These are phyloP conservation scores for Metschnikowia shivogae DNA, from an alignment of 805 yeast species.

Conservation along the genomic window DNA sequence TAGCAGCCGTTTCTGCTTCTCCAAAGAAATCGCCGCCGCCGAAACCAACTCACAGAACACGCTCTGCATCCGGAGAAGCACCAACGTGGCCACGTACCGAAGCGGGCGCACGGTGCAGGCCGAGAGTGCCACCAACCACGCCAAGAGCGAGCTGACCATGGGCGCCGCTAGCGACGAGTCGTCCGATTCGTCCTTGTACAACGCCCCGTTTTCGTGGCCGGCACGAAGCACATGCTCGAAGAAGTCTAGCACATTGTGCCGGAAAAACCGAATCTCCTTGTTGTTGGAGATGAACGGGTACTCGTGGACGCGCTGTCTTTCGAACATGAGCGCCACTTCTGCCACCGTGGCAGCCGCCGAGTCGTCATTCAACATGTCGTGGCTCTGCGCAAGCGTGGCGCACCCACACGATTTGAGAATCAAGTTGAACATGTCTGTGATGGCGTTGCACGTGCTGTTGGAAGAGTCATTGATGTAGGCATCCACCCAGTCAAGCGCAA, in stretches of 20 bases:
- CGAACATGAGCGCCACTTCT: conserved; percentile 63
- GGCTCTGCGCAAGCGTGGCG: conserved; percentile 58
- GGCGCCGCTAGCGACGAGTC: conserved; percentile 30
- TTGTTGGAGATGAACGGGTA: conserved; percentile 60
- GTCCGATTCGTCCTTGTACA: conserved; percentile 36
- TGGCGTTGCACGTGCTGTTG: conserved; percentile 28
- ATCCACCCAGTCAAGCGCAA: conserved; percentile 40
- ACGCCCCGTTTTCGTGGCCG: conserved; percentile 58
- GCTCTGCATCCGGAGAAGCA: conserved; percentile 58
- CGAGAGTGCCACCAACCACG: conserved; percentile 75
- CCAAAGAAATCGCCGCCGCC: conserved; percentile 31
- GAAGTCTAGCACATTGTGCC: conserved; percentile 50
- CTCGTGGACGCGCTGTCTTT: conserved; percentile 60
- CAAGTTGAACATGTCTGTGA: conserved; percentile 64
- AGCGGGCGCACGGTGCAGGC: conserved; percentile 67
- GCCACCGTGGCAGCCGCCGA: conserved; percentile 69
- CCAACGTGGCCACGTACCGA: conserved; percentile 60
- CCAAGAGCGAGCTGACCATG: conserved; percentile 52
- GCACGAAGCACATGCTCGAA: conserved; percentile 47
- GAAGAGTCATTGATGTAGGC: conserved; percentile 22
- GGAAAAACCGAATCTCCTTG: conserved; percentile 43
- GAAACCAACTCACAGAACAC: conserved; percentile 50
- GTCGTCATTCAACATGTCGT: conserved; percentile 69
- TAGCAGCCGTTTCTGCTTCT: conserved; percentile 44
- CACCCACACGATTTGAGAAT: conserved; percentile 72